These are phyloP conservation scores for Simmondsia chinensis DNA, from an alignment of 148 eudicot species.

Conservation along the genomic window DNA sequence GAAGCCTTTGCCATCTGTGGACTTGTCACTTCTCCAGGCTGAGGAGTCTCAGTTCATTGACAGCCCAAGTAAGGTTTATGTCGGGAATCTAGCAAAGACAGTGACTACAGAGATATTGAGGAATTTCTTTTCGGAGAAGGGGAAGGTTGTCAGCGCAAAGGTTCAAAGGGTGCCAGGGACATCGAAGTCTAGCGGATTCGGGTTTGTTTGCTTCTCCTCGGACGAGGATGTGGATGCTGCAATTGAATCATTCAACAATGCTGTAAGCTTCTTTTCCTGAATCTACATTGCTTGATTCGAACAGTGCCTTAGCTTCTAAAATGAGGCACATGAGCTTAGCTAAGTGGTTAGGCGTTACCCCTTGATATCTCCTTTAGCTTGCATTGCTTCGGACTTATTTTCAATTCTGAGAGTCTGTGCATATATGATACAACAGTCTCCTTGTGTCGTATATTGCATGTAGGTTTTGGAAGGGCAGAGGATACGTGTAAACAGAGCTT, in stretches of 20 bases:
- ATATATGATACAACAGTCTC: neutral
- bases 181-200: slow-evolving; percentile 78
- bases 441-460: slow-evolving; percentile 4
- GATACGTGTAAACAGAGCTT: slow-evolving; percentile 81
- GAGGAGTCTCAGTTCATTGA: slow-evolving; percentile 80
- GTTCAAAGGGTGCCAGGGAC: slow-evolving; percentile 83
- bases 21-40: slow-evolving; percentile 31
- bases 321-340: too few species aligned
- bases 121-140: slow-evolving; percentile 70
- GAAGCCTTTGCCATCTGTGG: slow-evolving; percentile 48
- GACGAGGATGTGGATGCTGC: slow-evolving; percentile 88
- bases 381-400: neutral
- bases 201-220: slow-evolving; percentile 84
- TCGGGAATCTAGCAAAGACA: slow-evolving; percentile 85
- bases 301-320: neutral
- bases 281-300: too few species aligned
- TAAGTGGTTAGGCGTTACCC: neutral
- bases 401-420: neutral
- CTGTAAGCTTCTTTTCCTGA: too few species aligned
- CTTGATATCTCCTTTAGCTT: neutral
- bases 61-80: slow-evolving; percentile 82
- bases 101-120: slow-evolving; percentile 66
- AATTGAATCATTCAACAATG: slow-evolving; percentile 62
- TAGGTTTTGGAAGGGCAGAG: slow-evolving; percentile 92
- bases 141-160: slow-evolving; percentile 79